Evolutionary conservation across 306 rosid genomes (phyloP), one percentile per base, ranked within the genome.

Genomic region (Pyrus betulifolia): DNA sequence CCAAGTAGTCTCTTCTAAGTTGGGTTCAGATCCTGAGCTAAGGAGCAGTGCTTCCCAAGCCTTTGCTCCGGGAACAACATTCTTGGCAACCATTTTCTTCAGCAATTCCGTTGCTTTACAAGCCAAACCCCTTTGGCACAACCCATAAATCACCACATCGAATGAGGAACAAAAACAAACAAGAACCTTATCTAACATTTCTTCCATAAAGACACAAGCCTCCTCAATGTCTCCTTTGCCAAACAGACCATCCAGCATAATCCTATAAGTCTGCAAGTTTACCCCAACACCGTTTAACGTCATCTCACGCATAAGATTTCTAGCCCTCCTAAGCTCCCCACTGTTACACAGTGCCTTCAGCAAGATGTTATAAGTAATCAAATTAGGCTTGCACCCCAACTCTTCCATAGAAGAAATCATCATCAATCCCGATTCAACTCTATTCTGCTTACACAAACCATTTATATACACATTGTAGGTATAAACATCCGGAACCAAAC

Each of bases 381-480:
- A 86, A 85, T 94, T 82, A 11, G 97, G 84, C 73, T 86, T 78
- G 86, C 91, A 89, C 35, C 90, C 89, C 75, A 93, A 81, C 52
- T 81, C 86, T 62, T 91, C 90, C 96, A 91, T 91, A 33, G 79
- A 82, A 74, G 70, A 74, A 65, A 84, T 79, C 78, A 87, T 82
- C 78, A 82, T 67, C 72, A 88, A 60, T 4, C 87, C 93, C 46
- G 72, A 88, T 10, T 82, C 84, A 19, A 85, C 68, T 14, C 88
- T 83, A 30, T 81, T 82, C 84, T 87, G 88, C 80, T 90, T 87
- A 84, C 93, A 88, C 83, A 93, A 82, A 72, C 93, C 96, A 80
- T 78, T 81, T 71, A 91, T 81, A 28, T 85, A 91, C 82, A 89
- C 91, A 38, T 87, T 90, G 33, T 91, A 90, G 30, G 94, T 86